Evolutionary conservation across 2,329 filamentous ascomycete species (phyloP).

Genomic region (Didymella sp.): DNA sequence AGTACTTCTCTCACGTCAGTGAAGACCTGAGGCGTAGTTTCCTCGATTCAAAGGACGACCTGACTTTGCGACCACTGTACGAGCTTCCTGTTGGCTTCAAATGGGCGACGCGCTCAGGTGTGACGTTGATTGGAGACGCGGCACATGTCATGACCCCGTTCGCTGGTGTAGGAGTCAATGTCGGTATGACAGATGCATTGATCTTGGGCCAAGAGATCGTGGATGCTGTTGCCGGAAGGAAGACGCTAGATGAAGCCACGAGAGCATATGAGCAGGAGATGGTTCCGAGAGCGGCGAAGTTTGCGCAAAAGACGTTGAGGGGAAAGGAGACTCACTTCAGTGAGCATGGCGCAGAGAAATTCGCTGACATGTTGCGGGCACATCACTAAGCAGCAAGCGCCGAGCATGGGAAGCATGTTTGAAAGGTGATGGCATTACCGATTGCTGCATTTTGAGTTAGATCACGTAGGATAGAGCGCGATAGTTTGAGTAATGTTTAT

Average conservation of each 20-base stretch:
- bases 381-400: background rate
- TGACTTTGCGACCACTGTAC: constrained; percentile 53
- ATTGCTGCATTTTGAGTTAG: background rate
- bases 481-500: no score
- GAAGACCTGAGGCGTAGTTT: constrained; percentile 33
- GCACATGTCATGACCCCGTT: constrained; percentile 67
- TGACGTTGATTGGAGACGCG: constrained; percentile 66
- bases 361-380: constrained; percentile 33
- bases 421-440: no score
- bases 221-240: constrained; percentile 24
- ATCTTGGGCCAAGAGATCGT: constrained; percentile 51
- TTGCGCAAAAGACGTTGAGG: constrained; percentile 27
- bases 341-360: constrained; percentile 24
- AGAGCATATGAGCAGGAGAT: constrained; percentile 37
- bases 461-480: background rate
- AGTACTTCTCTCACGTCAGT: constrained; percentile 46
- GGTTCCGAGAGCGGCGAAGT: constrained; percentile 31
- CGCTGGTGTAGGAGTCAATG: constrained; percentile 67
- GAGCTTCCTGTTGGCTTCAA: constrained; percentile 60
- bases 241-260: constrained; percentile 30
- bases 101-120: constrained; percentile 58
- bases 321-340: constrained; percentile 35
- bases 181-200: constrained; percentile 63
- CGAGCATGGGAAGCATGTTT: background rate
- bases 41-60: constrained; percentile 25